Evolutionary conservation across 1,139 yeast species (phyloP).

Genomic region (Zygosaccharomyces sapae): DNA sequence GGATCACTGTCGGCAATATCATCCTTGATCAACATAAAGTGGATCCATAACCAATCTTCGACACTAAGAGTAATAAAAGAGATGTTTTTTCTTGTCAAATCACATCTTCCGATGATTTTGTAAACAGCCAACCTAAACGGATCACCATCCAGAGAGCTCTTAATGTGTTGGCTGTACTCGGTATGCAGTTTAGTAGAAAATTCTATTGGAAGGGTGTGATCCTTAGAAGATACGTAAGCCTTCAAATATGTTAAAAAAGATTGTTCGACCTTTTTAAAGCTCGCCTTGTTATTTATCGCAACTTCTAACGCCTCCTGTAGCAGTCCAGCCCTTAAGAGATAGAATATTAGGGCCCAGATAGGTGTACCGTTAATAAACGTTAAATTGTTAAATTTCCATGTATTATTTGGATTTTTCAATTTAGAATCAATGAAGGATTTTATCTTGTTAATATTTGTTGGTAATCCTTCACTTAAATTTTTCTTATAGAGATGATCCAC

Average conservation of each 20-base stretch:
- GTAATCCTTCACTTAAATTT: constrained; percentile 59
- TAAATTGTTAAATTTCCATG: constrained; percentile 49
- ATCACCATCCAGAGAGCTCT: constrained; percentile 68
- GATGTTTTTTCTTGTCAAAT: constrained; percentile 58
- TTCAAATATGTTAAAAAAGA: constrained; percentile 77
- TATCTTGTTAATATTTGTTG: constrained; percentile 68
- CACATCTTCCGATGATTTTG: constrained; percentile 90
- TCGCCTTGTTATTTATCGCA: constrained; percentile 48
- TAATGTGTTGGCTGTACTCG: constrained; percentile 83
- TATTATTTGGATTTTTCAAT: constrained; percentile 43
- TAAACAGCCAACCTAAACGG: constrained; percentile 89
- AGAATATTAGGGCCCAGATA: constrained; percentile 86
- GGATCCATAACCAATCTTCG: constrained; percentile 98
- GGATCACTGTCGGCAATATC: constrained; percentile 44
- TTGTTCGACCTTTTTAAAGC: constrained; percentile 77
- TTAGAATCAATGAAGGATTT: constrained; percentile 57
- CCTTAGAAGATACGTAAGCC: constrained; percentile 60
- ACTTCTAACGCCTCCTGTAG: constrained; percentile 69
- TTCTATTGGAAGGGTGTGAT: constrained; percentile 56
- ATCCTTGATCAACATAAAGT: constrained; percentile 70
- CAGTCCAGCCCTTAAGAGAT: constrained; percentile 79
- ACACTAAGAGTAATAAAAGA: constrained; percentile 75
- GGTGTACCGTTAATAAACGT: constrained; percentile 77
- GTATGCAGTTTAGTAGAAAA: constrained; percentile 66
- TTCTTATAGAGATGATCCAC: constrained; percentile 69